Conservation (phyloP, 768 basidiomycete genomes). For the Hericium alpestre region DNA sequence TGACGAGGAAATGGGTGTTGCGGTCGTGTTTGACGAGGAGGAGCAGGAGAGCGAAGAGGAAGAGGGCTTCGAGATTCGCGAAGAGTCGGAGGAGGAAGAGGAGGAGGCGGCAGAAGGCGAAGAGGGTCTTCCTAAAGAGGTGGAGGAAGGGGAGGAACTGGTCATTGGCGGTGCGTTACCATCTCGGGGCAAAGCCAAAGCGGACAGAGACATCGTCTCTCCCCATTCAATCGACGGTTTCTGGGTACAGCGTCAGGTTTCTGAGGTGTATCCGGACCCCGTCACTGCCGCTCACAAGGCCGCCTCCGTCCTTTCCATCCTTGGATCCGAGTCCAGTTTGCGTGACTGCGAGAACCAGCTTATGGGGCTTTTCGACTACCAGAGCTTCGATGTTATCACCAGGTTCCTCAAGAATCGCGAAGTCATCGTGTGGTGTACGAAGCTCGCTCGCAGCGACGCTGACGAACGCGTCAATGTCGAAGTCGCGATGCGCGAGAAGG, state of each 20-base stretch:
- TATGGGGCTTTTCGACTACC: slow-evolving; percentile 94
- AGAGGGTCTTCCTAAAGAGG: slow-evolving; percentile 39
- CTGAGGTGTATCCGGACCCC: slow-evolving; percentile 86
- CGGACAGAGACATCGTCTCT: slow-evolving; percentile 71
- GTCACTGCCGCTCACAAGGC: slow-evolving; percentile 92
- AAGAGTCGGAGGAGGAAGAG: slow-evolving; percentile 71
- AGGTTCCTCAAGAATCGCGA: slow-evolving; percentile 93
- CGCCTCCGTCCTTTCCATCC: slow-evolving; percentile 68
- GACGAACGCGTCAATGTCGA: slow-evolving; percentile 89
- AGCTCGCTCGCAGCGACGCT: slow-evolving; percentile 79
- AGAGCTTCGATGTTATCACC: slow-evolving; percentile 81
- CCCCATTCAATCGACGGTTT: slow-evolving; percentile 92
- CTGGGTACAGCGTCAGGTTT: slow-evolving; percentile 95
- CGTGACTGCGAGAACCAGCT: slow-evolving; percentile 93
- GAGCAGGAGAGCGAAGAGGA: slow-evolving; percentile 90
- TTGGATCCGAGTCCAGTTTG: slow-evolving; percentile 75
- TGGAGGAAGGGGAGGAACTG: slow-evolving; percentile 59
- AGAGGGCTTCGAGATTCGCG: slow-evolving; percentile 76
- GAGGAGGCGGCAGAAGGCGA: slow-evolving; percentile 46
- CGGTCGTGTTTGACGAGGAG: slow-evolving; percentile 95
- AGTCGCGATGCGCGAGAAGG: slow-evolving; percentile 97
- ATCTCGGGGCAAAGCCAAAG: slow-evolving; percentile 36
- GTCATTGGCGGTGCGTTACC: slow-evolving; percentile 60
- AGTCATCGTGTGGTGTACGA: slow-evolving; percentile 95
- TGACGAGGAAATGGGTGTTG: slow-evolving; percentile 94